phyloP scores from a whole-genome alignment of 1,284 basidiomycete species.

The Rhodotorula glutinis region DNA sequence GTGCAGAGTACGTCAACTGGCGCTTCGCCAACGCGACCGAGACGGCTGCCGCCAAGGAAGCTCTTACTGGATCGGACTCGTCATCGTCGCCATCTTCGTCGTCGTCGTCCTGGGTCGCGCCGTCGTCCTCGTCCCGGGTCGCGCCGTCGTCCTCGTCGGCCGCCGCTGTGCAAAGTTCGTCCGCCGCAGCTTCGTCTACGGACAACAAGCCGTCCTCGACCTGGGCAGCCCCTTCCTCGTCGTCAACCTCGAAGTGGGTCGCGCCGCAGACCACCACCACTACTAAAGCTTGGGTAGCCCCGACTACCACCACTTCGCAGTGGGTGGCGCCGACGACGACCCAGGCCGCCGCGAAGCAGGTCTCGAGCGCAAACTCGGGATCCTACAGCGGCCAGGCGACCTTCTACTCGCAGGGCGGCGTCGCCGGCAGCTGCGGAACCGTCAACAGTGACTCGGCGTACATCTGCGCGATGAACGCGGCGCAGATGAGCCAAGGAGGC shows the following conservation, averaged over 20 bases:
- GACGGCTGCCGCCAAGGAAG: constrained; percentile 34
- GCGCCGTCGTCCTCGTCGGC: constrained; percentile 1
- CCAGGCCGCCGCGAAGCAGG: constrained; percentile 8
- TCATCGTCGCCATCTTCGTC: constrained; percentile 12
- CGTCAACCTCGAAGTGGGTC: constrained; percentile 7
- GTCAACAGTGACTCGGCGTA: constrained; percentile 10
- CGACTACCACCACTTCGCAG: not conserved
- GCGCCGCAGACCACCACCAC: not conserved
- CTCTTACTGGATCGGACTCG: constrained; percentile 7
- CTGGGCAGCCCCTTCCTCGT: not conserved
- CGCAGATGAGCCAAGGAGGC: constrained; percentile 8
- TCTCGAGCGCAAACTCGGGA: not conserved
- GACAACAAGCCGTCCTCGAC: not conserved
- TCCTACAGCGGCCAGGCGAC: constrained; percentile 14
- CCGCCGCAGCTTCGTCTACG: not conserved
- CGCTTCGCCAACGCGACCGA: constrained; percentile 40
- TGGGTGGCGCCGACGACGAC: not conserved
- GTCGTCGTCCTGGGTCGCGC: constrained; percentile 7
- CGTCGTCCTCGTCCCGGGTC: constrained; percentile 10
- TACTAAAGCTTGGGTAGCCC: not conserved
- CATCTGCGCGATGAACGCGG: constrained; percentile 28
- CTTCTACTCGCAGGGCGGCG: constrained; percentile 22
- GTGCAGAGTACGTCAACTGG: constrained; percentile 33
- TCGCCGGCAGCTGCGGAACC: constrained; percentile 24
- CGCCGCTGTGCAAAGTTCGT: not conserved